Evolutionary conservation across 2,329 filamentous ascomycete species (phyloP).

Genomic region (Ophiosphaerella korrae): DNA sequence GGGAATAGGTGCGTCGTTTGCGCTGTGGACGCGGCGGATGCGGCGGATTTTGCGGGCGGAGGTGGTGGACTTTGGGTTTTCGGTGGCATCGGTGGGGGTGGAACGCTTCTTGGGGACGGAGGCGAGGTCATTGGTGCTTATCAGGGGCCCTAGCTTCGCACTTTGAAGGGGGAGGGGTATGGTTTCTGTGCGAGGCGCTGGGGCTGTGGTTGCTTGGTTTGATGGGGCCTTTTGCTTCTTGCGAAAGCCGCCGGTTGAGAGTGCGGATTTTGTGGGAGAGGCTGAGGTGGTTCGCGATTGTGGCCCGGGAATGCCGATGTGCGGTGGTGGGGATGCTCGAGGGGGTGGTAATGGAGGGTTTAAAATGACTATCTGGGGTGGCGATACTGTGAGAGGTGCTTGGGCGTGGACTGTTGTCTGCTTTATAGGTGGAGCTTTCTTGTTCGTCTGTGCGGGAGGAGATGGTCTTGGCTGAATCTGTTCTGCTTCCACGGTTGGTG

Average conservation of each 20-base stretch:
- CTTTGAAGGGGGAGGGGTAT: constrained; percentile 20
- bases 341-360: constrained; percentile 3
- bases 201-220: constrained; percentile 2
- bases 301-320: constrained; percentile 6
- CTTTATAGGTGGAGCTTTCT: constrained; percentile 5
- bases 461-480: neutral
- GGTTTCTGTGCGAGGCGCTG: constrained; percentile 10
- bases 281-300: constrained; percentile 14
- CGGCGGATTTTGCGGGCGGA: constrained; percentile 31
- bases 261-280: constrained; percentile 17
- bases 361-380: neutral
- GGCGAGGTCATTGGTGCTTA: constrained; percentile 38
- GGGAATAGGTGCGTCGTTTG: constrained; percentile 41
- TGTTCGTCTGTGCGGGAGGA: neutral
- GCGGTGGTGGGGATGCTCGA: constrained; percentile 9
- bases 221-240: constrained; percentile 22
- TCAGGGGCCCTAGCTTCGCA: constrained; percentile 24
- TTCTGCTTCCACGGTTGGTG: neutral
- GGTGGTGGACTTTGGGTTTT: constrained; percentile 18
- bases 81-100: constrained; percentile 26
- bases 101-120: constrained; percentile 22
- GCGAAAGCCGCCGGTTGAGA: constrained; percentile 36
- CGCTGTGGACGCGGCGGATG: constrained; percentile 36
- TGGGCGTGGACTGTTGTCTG: constrained; percentile 1
- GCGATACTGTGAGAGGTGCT: constrained; percentile 2